Base-by-base conservation (phyloP, 1,139 yeast species). In the Lodderomyces metapsilosis region DNA sequence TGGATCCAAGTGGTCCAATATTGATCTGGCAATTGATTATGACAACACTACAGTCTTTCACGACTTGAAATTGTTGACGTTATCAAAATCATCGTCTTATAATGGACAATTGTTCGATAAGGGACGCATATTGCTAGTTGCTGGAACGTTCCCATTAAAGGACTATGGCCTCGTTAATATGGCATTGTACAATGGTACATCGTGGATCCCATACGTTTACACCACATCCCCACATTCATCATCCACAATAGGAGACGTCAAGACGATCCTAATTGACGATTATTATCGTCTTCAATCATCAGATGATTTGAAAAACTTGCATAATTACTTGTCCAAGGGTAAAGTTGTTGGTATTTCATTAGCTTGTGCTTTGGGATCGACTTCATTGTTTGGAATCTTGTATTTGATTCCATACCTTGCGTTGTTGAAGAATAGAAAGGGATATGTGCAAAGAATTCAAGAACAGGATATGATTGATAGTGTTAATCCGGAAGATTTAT, bases 271-370 rank as follows among this genome's bases (percentile, higher is more conserved):
- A 42, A 56, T 71, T 3, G 58, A 68, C 45, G 77, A 72, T 48
- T 50, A 61, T 10, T 66, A 53, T 44, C 56, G 69, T 44, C 64
- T 65, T 46, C 68, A 61, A 42, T 71, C 77, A 0, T 67, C 73
- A 3, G 57, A 61, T 34, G 75, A 67, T 47, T 49, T 71, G 23
- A 51, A 47, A 36, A 48, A 43, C 12, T 47, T 43, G 18, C 46
- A 52, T 10, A 56, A 53, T 16, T 45, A 52, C 3, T 52, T 71
- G 47, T 67, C 74, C 3, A 53, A 50, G 22, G 98, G 98, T 1
- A 88, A 82, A 58, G 89, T 91, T 15, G 95, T 89, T 6, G 84
- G 96, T 24, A 80, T 92, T 30, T 84, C 96, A 0, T 74, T 89
- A 43, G 98, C 97, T 0, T 77, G 92, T 56, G 91, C 98, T 0